Evolutionary conservation across 108 stramenopile genomes (phyloP), one percentile per base, ranked within the genome.

Genomic region (Nitzschia putrida): DNA sequence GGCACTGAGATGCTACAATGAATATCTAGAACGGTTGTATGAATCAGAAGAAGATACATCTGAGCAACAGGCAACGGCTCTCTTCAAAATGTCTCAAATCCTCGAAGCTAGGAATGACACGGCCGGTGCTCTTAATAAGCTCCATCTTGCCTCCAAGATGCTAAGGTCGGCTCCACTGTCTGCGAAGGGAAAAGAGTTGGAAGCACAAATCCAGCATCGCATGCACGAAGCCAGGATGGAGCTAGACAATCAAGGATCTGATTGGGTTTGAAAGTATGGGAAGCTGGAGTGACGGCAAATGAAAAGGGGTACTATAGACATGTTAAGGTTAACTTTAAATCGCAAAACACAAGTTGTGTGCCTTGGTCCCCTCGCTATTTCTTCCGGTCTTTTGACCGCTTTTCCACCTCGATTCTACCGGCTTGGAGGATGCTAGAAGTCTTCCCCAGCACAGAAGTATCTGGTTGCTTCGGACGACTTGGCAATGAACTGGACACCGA

Each of bases 81-180:
- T 80, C 68, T 72, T 73, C 56, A 82, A 80, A 39, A 74, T 85
- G 72, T 69, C 72, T 37, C 52, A 65, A 16, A 68, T 80, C 7
- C 57, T 78, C 23, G 20, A 51, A 0, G 49, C 74, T 14, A 42
- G 64, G 14, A 72, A 80, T 16, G 79, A 85, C 60, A 13, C 26
- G 8, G 75, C 71, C 60, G 39, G 63, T 4, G 77, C 74, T 44
- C n/a, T 71, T 23, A 50, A 77, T 1, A 77, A 58, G 25, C 76
- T 84, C 0, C 63, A 72, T 25, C 29, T 71, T 59, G 79, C 83
- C 0, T 52, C 69, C 8, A 56, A 55, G 14, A 49, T 77, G 21
- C 11, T 80, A 38, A 60, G 56, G 42, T 20, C 58, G 8, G 67
- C 61, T 55, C 4, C 8, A 8, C 11, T 43, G 4, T 43, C 60